Base-by-base conservation (phyloP, 805 yeast genomes). In the Zygosaccharomyces bisporus region DNA sequence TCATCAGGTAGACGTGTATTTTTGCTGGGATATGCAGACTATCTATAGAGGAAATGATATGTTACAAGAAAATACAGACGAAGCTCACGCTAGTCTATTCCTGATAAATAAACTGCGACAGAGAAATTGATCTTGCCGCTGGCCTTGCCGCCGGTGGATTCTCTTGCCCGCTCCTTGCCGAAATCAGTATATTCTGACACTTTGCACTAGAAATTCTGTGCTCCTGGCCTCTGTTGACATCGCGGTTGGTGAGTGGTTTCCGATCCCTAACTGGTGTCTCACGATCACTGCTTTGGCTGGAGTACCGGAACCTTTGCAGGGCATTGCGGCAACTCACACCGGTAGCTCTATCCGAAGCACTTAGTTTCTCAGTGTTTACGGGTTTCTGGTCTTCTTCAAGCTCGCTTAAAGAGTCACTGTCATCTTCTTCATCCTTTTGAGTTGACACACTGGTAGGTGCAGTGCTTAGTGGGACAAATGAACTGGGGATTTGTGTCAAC, bases 401-500 rank as follows among this genome's bases (percentile, higher is more conserved):
- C 23, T 52, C 60, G 37, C 54, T 52, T 9, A 55, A 43, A 13
- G 52, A 46, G 4, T 34, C 38, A 21, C 30, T 33, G 24, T 33
- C 43, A 10, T 43, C 44, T 14, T 38, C 39, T 12, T 33, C 43
- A 10, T 43, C 44, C 18, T 38, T 34, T 12, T 44, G 40, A 10
- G 46, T 30, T 4, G 44, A 29, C 2, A 37, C 21, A 16, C 40
- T 36, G 10, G 32, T 36, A 7, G 29, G 32, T 17, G 20, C 32
- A 16, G 40, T 36, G 32, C 32, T 16, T 14, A 30, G 32, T 6
- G 39, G 37, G 5, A 43, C 27, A 27, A 44, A 51, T 1, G 56
- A 52, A 34, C 60, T 59, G 7, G 64, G 51, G 4, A 58, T 38
- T 23, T 59, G 55, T 4, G 65, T 60, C 2, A 63, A 53, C 6